Evolutionary conservation across 129 eudicot genomes (phyloP).

Genomic region (Escallonia herrerae): DNA sequence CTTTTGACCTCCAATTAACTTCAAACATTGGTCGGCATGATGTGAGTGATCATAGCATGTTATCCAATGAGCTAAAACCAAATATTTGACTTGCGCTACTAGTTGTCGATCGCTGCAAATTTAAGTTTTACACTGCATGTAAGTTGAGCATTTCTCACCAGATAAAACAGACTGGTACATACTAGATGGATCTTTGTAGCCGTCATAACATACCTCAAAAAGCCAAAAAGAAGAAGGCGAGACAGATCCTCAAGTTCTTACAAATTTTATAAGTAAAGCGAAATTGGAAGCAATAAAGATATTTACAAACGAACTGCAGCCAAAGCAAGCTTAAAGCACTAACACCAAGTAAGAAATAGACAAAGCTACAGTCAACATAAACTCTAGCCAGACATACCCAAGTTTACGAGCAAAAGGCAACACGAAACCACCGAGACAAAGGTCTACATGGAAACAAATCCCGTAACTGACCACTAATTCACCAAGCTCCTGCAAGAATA

Average conservation of each 20-base stretch:
- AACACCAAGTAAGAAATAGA: not conserved
- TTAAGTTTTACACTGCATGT: too few relatives aligned
- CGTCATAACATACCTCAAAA: not conserved
- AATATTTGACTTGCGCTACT: too few relatives aligned
- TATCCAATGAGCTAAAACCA: too few relatives aligned
- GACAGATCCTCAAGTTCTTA: too few relatives aligned
- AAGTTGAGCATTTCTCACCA: too few relatives aligned
- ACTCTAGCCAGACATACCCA: constrained; percentile 48
- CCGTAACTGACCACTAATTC: constrained; percentile 56
- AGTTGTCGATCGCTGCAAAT: too few relatives aligned
- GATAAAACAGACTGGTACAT: not conserved
- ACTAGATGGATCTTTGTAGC: not conserved
- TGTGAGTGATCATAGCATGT: too few relatives aligned
- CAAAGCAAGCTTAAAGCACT: not conserved
- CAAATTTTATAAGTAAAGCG: too few relatives aligned
- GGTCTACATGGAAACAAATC: constrained; percentile 96
- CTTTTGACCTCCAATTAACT: too few relatives aligned
- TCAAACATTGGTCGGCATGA: too few relatives aligned
- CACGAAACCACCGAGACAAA: constrained; percentile 98
- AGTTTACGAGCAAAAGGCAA: constrained; percentile 97
- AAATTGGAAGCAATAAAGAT: too few relatives aligned
- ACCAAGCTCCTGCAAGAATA: constrained; percentile 75
- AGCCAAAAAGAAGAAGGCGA: not conserved
- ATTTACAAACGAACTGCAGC: not conserved
- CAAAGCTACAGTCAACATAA: not conserved